Evolutionary conservation across 495 filamentous ascomycete genomes (phyloP).

Genomic region (Physcia stellaris): DNA sequence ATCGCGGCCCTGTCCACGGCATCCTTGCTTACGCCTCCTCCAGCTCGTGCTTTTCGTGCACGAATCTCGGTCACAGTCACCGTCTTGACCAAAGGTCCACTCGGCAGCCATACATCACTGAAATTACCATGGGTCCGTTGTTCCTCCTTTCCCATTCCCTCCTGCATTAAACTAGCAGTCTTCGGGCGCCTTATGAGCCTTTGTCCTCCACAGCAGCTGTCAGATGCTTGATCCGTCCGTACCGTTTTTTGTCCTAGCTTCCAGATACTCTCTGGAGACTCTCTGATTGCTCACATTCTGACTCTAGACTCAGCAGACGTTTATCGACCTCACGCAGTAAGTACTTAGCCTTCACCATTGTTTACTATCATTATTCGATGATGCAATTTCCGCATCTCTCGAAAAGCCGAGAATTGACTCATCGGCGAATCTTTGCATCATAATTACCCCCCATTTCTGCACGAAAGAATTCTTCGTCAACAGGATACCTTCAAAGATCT

Average conservation of each 20-base stretch:
- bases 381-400: too few species aligned
- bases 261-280: slow-evolving; percentile 1
- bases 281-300: slow-evolving; percentile 17
- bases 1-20: slow-evolving; percentile 7
- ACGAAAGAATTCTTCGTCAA: too few species aligned
- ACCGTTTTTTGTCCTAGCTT: slow-evolving; percentile 4
- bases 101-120: slow-evolving; percentile 11
- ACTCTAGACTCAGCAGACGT: slow-evolving; percentile 33
- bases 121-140: slow-evolving; percentile 7
- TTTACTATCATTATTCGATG: slow-evolving; percentile 4
- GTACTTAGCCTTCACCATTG: slow-evolving; percentile 16
- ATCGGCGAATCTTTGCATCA: too few species aligned
- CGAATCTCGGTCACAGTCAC: slow-evolving; percentile 12
- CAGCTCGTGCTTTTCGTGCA: slow-evolving; percentile 8
- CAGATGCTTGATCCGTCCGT: slow-evolving; percentile 6
- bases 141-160: slow-evolving; percentile 8
- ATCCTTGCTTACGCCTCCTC: slow-evolving; percentile 9
- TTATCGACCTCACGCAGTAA: slow-evolving; percentile 42
- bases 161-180: slow-evolving; percentile 13
- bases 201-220: slow-evolving; percentile 8
- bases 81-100: slow-evolving; percentile 7
- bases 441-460: too few species aligned
- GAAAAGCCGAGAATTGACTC: too few species aligned
- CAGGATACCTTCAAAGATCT: too few species aligned
- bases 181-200: slow-evolving; percentile 9